Evolutionary conservation across 345 rosid genomes (phyloP).

Genomic region (Eucalyptus sp.): DNA sequence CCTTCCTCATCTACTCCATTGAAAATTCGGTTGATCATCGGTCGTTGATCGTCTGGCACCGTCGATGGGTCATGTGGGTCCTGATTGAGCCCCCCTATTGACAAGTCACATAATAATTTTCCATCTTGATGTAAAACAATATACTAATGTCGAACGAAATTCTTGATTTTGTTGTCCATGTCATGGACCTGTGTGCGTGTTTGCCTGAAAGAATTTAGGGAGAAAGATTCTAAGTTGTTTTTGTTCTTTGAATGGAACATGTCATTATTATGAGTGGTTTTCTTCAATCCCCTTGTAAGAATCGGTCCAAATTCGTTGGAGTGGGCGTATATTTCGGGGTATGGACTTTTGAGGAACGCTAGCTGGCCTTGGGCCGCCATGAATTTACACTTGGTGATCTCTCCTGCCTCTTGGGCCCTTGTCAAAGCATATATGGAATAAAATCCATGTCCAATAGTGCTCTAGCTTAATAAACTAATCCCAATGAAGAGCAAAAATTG

Average conservation of each 20-base stretch:
- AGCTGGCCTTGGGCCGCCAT: not conserved
- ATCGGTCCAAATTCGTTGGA: not conserved
- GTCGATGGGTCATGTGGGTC: not conserved
- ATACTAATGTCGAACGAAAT: not conserved
- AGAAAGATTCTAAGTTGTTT: not conserved
- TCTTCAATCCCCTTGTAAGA: not conserved
- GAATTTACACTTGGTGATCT: not conserved
- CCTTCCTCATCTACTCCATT: not conserved
- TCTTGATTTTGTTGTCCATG: not conserved
- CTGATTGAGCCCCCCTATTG: not conserved
- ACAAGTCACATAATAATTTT: not conserved
- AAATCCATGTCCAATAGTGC: no score
- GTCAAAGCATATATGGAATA: not conserved
- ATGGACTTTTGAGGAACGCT: not conserved
- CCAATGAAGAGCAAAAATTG: no score
- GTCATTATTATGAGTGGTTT: not conserved
- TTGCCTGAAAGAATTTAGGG: not conserved
- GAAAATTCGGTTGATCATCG: fast-evolving
- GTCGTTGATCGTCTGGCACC: no score
- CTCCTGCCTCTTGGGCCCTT: not conserved
- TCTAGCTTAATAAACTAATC: no score
- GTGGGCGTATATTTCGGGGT: not conserved
- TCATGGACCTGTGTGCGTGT: not conserved
- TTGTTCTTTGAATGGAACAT: not conserved
- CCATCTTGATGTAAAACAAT: not conserved